Conservation (phyloP, 768 basidiomycete species). For the Cystofilobasidium ferigula region DNA sequence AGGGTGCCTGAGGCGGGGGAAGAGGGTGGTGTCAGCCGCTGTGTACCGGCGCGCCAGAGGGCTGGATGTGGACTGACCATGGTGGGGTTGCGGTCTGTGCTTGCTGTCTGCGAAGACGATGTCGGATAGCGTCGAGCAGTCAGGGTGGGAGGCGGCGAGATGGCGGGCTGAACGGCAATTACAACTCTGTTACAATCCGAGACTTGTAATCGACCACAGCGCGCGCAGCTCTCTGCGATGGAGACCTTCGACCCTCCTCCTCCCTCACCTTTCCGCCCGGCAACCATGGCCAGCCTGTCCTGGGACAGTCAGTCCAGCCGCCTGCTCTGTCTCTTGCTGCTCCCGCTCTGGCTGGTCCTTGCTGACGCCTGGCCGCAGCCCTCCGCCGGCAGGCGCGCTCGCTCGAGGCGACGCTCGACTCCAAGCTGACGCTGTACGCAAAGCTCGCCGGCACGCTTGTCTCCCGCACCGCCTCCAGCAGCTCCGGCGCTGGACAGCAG, state of each 20-base stretch:
- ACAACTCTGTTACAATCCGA: too few species aligned
- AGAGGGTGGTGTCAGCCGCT: too few species aligned
- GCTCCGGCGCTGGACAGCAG: background rate
- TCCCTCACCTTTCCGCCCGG: background rate
- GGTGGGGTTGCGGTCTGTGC: too few species aligned
- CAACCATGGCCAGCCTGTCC: conserved; percentile 1
- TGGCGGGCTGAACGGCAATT: background rate
- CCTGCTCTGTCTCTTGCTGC: background rate
- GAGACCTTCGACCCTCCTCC: background rate
- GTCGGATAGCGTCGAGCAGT: background rate
- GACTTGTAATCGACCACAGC: too few species aligned
- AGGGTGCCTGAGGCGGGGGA: conserved; percentile 31
- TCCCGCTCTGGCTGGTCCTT: background rate
- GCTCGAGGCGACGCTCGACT: conserved; percentile 81
- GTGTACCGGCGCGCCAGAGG: too few species aligned
- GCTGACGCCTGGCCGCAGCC: background rate
- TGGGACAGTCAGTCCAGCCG: conserved; percentile 16
- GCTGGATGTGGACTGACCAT: too few species aligned
- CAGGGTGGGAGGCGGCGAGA: background rate
- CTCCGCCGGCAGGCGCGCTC: conserved; percentile 85
- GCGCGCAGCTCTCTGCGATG: too few species aligned
- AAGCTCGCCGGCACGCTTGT: conserved; percentile 57
- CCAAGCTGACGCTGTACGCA: conserved; percentile 81
- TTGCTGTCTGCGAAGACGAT: too few species aligned
- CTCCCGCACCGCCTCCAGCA: conserved; percentile 5